Evolutionary conservation across 202 grass and related monocot genomes (phyloP), one percentile per base, ranked within the genome.

Genomic region (Schoenoplectus tabernaemontani): DNA sequence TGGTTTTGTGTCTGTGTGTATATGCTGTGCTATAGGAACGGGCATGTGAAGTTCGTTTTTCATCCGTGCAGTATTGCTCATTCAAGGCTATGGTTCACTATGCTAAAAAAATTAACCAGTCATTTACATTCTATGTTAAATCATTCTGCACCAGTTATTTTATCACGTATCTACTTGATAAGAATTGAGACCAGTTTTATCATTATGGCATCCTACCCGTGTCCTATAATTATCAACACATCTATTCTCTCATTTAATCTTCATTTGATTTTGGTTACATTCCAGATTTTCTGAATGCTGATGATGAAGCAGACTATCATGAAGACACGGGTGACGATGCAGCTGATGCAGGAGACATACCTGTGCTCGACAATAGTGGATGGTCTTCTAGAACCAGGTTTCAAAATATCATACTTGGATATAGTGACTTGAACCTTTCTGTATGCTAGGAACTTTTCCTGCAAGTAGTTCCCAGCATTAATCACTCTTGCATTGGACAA

Each of bases 301-400:
- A 98, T 50, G 96, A 98, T 44, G 96, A 92, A 50, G 88, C 46
- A 44, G 90, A 95, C 57, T 90, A 85, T 76, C 83, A 87, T 59
- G 82, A 88, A 59, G 89, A 84, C 17, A 81, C 73, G 59, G 82
- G 84, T 68, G 65, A 91, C 66, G 88, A 98, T 8, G 81, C 61
- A 59, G 85, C 70, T 59, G 91, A 89, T 87, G 84, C 83, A 79
- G 88, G 88, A 72, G 96, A 98, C 47, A 81, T 88, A 69, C 89
- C 84, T 39, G 93, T 86, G 56, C 87, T 90, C 78, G 96, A 98
- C 34, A 93, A 89, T 84, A 98, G 91, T 67, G 88, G 96, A 19
- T 98, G 96, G 96, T 98, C 96, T 84, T 92, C 96, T 75, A 90
- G 96, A 58, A 98, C 96, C 24, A 92, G 88, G 96, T 98, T 83